phyloP scores from a whole-genome alignment of 2,329 filamentous ascomycete genomes.

The Samsoniella hepiali region DNA sequence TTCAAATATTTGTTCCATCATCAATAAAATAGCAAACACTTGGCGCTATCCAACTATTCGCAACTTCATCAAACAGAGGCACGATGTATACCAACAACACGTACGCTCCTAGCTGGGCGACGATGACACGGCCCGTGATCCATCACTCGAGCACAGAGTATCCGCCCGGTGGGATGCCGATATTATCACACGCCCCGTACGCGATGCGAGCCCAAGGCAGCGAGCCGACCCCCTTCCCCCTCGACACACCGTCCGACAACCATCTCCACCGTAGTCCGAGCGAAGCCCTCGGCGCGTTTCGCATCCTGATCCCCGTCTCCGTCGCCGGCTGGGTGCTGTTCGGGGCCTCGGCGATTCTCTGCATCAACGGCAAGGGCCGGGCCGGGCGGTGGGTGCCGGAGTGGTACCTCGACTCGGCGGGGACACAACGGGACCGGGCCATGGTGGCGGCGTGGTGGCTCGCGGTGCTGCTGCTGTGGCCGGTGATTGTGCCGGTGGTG shows the following conservation, averaged over 20 bases:
- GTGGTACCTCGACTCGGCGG: slow-evolving; percentile 32
- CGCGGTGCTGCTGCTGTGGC: slow-evolving; percentile 35
- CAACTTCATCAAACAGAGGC: neutral
- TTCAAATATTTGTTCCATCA: neutral
- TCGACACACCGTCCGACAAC: neutral
- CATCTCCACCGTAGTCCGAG: neutral
- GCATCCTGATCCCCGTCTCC: slow-evolving; percentile 28
- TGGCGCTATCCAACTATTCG: neutral
- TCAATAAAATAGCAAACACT: neutral
- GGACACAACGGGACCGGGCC: slow-evolving; percentile 23
- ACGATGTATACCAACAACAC: neutral
- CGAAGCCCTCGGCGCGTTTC: slow-evolving; percentile 15
- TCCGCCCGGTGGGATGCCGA: too few relatives aligned
- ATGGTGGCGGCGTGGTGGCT: slow-evolving; percentile 30
- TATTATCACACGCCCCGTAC: too few relatives aligned
- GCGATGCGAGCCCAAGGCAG: too few relatives aligned
- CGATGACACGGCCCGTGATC: neutral
- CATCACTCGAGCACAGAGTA: neutral
- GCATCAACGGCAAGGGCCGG: slow-evolving; percentile 30
- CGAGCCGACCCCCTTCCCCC: neutral
- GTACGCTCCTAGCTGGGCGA: neutral
- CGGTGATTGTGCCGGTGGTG: slow-evolving; percentile 64
- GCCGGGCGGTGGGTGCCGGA: slow-evolving; percentile 32
- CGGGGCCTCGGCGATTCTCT: slow-evolving; percentile 32
- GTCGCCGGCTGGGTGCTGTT: slow-evolving; percentile 31